Percentiles rank a stretch among this genome's conserved stretches.
These are phyloP conservation scores for Candida glucosophila DNA, from an alignment of 1,139 yeast genomes.

Conservation along the genomic window DNA sequence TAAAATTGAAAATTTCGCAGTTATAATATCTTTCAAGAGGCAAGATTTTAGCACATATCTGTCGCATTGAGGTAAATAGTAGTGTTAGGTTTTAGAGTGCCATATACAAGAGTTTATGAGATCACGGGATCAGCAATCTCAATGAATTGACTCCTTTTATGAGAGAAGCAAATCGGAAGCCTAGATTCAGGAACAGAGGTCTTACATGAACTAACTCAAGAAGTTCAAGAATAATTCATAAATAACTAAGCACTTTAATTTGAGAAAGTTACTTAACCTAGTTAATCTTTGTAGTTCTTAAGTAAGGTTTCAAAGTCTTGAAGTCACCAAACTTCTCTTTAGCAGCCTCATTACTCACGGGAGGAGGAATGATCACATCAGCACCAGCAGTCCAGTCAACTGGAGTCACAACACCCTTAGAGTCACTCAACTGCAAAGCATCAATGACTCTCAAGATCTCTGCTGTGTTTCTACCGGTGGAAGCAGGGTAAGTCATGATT, in stretches of 20 bases:
- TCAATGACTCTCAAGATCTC: constrained; percentile 84
- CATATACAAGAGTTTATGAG: no score
- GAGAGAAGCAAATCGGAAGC: no score
- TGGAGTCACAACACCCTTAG: constrained; percentile 77
- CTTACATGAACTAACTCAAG: no score
- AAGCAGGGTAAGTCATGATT: constrained; percentile 79
- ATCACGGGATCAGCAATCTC: no score
- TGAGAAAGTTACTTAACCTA: constrained; percentile 2
- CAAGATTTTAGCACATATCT: no score
- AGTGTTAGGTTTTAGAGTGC: no score
- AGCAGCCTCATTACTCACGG: constrained; percentile 74
- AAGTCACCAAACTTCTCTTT: constrained; percentile 74
- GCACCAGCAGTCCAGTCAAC: constrained; percentile 68
- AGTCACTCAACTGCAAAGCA: constrained; percentile 75
- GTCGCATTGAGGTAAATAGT: no score
- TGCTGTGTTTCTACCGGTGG: constrained; percentile 83
- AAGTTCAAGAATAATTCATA: no score
- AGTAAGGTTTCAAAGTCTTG: constrained; percentile 74
- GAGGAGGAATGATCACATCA: constrained; percentile 85
- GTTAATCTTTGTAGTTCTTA: constrained; percentile 45
- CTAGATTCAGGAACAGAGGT: no score
- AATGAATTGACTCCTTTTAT: no score
- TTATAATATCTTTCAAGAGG: no score
- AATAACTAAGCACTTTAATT: constrained; percentile 1
- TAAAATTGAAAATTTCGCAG: no score